Evolutionary conservation across 2,329 filamentous ascomycete genomes (phyloP).

Genomic region (Pseudocercospora vitis): DNA sequence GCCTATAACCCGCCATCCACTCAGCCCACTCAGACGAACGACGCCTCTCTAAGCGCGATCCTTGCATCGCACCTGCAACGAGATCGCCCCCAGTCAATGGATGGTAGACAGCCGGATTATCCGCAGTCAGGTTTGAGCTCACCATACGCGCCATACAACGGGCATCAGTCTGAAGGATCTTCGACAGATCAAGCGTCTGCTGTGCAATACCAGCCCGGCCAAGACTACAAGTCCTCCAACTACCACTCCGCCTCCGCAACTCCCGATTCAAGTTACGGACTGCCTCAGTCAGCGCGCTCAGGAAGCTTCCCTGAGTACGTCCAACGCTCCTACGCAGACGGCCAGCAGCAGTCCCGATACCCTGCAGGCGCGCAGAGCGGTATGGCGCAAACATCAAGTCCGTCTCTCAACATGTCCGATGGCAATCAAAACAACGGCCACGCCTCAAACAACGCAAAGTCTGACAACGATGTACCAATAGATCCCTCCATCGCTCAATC

Average conservation of each 20-base stretch:
- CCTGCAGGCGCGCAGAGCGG: constrained; percentile 71
- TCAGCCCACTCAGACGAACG: constrained; percentile 36
- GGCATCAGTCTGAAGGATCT: constrained; percentile 77
- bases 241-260: constrained; percentile 72
- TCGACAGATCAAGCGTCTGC: constrained; percentile 89
- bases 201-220: constrained; percentile 81
- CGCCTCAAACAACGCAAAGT: constrained; percentile 64
- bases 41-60: constrained; percentile 43
- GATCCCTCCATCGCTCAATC: constrained; percentile 95
- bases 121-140: constrained; percentile 55
- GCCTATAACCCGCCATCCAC: constrained; percentile 37
- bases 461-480: constrained; percentile 98
- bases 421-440: constrained; percentile 68
- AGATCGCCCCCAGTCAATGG: constrained; percentile 51
- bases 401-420: constrained; percentile 87
- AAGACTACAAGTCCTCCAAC: constrained; percentile 72
- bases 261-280: constrained; percentile 83
- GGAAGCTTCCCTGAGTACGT: constrained; percentile 85
- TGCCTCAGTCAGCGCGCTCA: constrained; percentile 73
- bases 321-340: constrained; percentile 71
- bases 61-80: constrained; percentile 42
- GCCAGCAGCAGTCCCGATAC: constrained; percentile 70
- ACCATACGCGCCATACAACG: constrained; percentile 54
- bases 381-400: constrained; percentile 99
- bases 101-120: constrained; percentile 55